A percentile compares a stretch with the other conserved stretches of the same genome.
Conservation (phyloP, 371 early-diverging fungal species). For the Parasitella parasitica region DNA sequence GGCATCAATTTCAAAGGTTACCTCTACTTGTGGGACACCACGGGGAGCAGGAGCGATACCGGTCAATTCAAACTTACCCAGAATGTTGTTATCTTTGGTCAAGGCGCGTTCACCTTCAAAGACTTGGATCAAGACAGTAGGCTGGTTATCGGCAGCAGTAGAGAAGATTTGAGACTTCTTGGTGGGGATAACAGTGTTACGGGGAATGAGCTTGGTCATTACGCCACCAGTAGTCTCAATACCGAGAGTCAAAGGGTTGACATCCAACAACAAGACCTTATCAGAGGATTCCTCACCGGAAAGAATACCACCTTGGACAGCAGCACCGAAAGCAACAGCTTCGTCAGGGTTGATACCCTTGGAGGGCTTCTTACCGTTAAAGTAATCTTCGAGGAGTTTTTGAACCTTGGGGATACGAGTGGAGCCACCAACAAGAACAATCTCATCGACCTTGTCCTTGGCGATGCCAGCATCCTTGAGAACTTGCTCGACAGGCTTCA, state of each 20-base stretch:
- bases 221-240: conserved; percentile 96
- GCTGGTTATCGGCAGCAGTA: conserved; percentile 98
- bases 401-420: conserved; percentile 99
- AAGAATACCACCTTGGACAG: conserved; percentile 93
- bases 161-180: conserved; percentile 98
- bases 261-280: conserved; percentile 93
- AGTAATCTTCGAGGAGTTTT: conserved; percentile 88
- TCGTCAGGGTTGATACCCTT: conserved; percentile 97
- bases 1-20: conserved; percentile 97
- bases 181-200: conserved; percentile 98
- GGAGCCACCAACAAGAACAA: conserved; percentile 99
- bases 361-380: conserved; percentile 92
- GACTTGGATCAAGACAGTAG: conserved; percentile 95
- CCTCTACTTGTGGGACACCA: conserved; percentile 90
- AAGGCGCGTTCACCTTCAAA: conserved; percentile 98
- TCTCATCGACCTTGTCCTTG: conserved; percentile 92
- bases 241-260: conserved; percentile 97
- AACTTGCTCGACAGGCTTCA: conserved; percentile 97
- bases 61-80: conserved; percentile 95
- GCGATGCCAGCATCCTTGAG: conserved; percentile 93
- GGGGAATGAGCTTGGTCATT: conserved; percentile 93
- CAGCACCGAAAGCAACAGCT: conserved; percentile 97
- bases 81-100: conserved; percentile 95
- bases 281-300: conserved; percentile 85
- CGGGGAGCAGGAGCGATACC: conserved; percentile 85